These are phyloP conservation scores for Lactarius sp. DNA, from an alignment of 768 basidiomycete species.

Conservation along the genomic window DNA sequence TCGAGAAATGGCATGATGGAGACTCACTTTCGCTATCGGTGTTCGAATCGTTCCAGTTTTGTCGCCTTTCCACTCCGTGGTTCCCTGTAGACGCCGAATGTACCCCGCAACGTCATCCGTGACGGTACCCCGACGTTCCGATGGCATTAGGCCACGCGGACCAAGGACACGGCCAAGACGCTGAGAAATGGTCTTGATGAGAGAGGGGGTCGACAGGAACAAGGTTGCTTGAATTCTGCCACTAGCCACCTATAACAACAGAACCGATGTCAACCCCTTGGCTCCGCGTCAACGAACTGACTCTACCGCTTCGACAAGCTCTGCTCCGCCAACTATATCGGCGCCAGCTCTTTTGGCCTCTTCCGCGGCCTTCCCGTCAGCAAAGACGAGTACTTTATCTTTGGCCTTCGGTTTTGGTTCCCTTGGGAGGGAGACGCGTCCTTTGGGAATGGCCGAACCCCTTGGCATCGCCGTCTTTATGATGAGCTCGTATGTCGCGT, in stretches of 20 bases:
- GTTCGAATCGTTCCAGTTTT: constrained; percentile 78
- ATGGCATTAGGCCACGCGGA: constrained; percentile 93
- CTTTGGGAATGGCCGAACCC: constrained; percentile 81
- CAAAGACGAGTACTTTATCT: constrained; percentile 88
- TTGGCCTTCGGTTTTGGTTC: constrained; percentile 68
- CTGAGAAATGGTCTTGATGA: constrained; percentile 74
- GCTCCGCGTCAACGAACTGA: constrained; percentile 14
- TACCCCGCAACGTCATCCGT: constrained; percentile 84
- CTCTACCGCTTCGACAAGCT: constrained; percentile 82
- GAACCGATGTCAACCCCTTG: constrained; percentile 3
- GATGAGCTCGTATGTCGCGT: constrained; percentile 72
- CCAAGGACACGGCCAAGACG: constrained; percentile 75
- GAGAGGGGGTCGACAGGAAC: constrained; percentile 75
- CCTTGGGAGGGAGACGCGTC: constrained; percentile 78
- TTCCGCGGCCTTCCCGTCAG: constrained; percentile 76
- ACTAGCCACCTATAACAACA: constrained; percentile 53
- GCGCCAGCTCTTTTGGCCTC: constrained; percentile 86
- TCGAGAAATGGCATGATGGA: constrained; percentile 6
- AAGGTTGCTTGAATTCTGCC: constrained; percentile 76
- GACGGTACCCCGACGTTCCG: constrained; percentile 89
- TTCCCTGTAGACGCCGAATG: constrained; percentile 71
- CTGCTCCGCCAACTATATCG: constrained; percentile 83
- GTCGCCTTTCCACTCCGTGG: constrained; percentile 92
- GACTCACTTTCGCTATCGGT: constrained; percentile 68
- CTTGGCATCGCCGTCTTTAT: constrained; percentile 75